Evolutionary conservation across 306 rosid genomes (phyloP).

Genomic region (Acmispon strigosus): DNA sequence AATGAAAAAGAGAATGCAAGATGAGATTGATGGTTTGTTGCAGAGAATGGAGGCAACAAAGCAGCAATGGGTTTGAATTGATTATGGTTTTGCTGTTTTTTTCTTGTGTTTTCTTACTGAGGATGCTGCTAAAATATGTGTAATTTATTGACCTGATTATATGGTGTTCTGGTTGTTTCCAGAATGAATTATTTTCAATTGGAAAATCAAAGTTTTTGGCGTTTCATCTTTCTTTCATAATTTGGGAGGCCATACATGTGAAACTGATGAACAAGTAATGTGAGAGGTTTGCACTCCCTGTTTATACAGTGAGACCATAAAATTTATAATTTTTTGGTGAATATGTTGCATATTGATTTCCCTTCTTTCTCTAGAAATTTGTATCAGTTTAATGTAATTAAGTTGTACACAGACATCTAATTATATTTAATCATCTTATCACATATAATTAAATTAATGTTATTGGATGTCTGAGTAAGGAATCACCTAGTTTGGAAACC

Average conservation of each 20-base stretch:
- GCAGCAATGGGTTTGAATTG: constrained; percentile 54
- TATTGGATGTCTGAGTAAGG: too few species aligned
- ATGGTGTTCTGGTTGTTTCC: constrained; percentile 33
- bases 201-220: constrained; percentile 19
- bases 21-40: constrained; percentile 71
- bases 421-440: too few species aligned
- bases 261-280: neutral
- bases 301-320: neutral
- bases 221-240: constrained; percentile 7
- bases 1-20: constrained; percentile 89
- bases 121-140: constrained; percentile 32
- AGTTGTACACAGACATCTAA: too few species aligned
- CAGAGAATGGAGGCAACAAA: constrained; percentile 95
- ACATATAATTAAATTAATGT: too few species aligned
- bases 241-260: constrained; percentile 11
- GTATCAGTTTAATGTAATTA: too few species aligned
- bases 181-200: constrained; percentile 32
- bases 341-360: too few species aligned
- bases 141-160: constrained; percentile 27
- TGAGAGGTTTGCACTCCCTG: constrained; percentile 7
- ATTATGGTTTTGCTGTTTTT: neutral
- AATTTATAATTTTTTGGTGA: neutral
- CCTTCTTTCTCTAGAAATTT: too few species aligned
- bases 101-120: constrained; percentile 19
- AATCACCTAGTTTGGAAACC: neutral